phyloP scores from a whole-genome alignment of 345 rosid genomes.

The Xanthoceras sorbifolium region DNA sequence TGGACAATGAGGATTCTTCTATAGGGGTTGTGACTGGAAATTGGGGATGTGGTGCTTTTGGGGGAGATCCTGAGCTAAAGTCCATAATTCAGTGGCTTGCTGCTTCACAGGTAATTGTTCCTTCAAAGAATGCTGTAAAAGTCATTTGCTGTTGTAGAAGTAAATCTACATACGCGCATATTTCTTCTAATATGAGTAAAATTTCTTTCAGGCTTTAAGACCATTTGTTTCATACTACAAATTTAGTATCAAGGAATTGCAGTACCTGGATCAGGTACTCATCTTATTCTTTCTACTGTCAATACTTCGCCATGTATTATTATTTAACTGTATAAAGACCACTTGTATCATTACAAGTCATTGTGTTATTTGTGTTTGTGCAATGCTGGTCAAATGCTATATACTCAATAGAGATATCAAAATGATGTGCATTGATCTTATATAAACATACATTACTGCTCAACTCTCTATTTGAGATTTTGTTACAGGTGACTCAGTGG shows the following conservation, averaged over 20 bases:
- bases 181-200: neutral
- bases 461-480: slow-evolving; percentile 10
- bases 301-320: neutral
- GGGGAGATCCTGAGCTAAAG: slow-evolving; percentile 84
- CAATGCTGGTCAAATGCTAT: no score
- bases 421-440: neutral
- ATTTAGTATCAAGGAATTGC: slow-evolving; percentile 51
- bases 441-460: neutral
- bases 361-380: no score
- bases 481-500: slow-evolving; percentile 73
- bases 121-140: neutral
- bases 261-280: slow-evolving; percentile 61
- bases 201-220: slow-evolving; percentile 65
- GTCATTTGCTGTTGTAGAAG: neutral
- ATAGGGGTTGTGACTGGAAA: slow-evolving; percentile 81
- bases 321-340: no score
- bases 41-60: slow-evolving; percentile 55
- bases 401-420: no score
- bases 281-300: slow-evolving; percentile 16
- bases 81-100: slow-evolving; percentile 93
- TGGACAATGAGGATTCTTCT: slow-evolving; percentile 40
- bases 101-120: slow-evolving; percentile 75
- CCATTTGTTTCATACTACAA: slow-evolving; percentile 75
- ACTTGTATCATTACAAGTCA: no score
- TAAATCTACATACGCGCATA: neutral